A percentile compares a stretch with the other conserved stretches of the same genome.
These are phyloP conservation scores for Phytophthora pseudosyringae DNA, from an alignment of 352 stramenopile genomes.

Conservation along the genomic window DNA sequence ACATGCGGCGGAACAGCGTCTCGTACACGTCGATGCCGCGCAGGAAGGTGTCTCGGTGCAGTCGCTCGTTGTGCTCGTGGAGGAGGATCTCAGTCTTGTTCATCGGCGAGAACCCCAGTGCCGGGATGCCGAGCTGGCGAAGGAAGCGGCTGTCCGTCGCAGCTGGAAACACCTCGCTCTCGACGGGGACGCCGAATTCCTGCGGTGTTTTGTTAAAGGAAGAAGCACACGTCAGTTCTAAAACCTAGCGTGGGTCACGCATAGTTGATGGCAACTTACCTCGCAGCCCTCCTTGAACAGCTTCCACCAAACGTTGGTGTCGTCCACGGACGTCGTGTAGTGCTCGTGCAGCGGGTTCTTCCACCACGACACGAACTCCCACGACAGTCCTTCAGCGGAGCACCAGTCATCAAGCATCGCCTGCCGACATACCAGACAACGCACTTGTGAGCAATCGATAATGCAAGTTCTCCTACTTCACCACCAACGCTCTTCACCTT, in stretches of 20 bases:
- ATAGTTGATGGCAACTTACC: constrained; percentile 17
- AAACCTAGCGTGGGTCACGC: background rate
- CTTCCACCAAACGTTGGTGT: constrained; percentile 59
- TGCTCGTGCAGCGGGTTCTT: constrained; percentile 65
- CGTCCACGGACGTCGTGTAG: constrained; percentile 63
- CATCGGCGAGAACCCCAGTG: constrained; percentile 96
- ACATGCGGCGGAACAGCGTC: constrained; percentile 59
- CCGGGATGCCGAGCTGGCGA: constrained; percentile 89
- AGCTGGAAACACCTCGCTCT: constrained; percentile 94
- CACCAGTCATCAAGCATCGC: constrained; percentile 93
- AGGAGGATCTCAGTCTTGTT: constrained; percentile 94
- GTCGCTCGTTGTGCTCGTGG: constrained; percentile 96
- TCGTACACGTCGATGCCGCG: constrained; percentile 92
- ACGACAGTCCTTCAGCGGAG: constrained; percentile 82
- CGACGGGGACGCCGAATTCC: constrained; percentile 65
- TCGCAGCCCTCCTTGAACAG: constrained; percentile 58
- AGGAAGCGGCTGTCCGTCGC: constrained; percentile 95
- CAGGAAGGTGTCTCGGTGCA: constrained; percentile 93
- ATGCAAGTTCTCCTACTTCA: background rate
- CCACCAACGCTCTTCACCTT: constrained; percentile 29
- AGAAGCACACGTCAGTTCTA: too few species aligned
- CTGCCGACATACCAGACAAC: constrained; percentile 19
- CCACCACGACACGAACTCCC: constrained; percentile 65
- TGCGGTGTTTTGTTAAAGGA: constrained; percentile 11
- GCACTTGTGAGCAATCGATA: background rate